These are phyloP conservation scores for Parachlorella kessleri DNA, from an alignment of 139 green algal genomes.

Conservation along the genomic window DNA sequence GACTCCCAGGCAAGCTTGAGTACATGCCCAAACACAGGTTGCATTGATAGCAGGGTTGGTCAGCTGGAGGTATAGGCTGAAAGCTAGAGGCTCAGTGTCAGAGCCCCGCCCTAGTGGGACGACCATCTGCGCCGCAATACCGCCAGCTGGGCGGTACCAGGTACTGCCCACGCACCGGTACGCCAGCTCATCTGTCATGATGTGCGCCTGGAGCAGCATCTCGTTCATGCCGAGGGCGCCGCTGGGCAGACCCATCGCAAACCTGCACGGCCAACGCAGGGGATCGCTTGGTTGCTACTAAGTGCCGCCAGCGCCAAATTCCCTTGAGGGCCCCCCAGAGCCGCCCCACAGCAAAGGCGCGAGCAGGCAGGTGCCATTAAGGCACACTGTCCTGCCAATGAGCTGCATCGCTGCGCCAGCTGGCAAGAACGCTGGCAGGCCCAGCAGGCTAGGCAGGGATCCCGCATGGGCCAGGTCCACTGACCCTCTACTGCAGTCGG, in stretches of 20 bases:
- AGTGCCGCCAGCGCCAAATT: neutral
- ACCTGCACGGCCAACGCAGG: constrained; percentile 64
- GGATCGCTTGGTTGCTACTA: neutral
- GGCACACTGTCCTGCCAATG: neutral
- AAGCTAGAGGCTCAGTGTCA: neutral
- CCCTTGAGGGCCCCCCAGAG: neutral
- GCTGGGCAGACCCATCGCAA: constrained; percentile 48
- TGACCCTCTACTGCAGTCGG: no score
- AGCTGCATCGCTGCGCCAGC: constrained; percentile 53
- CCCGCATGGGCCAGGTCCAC: no score
- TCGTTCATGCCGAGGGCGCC: constrained; percentile 44
- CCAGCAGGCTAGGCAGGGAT: no score
- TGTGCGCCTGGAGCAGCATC: constrained; percentile 2
- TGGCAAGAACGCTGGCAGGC: constrained; percentile 9
- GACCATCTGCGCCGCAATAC: no score
- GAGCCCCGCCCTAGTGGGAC: no score
- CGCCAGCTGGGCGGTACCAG: neutral
- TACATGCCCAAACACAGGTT: neutral
- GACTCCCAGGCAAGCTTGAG: neutral
- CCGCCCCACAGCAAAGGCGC: no score
- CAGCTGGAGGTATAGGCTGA: neutral
- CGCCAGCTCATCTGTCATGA: neutral
- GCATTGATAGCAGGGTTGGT: neutral
- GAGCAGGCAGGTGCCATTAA: no score
- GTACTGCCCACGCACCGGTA: neutral